A percentile compares a stretch with the other conserved stretches of the same genome.
phyloP scores from a whole-genome alignment of 2,329 filamentous ascomycete species.

The Epichloe festucae region DNA sequence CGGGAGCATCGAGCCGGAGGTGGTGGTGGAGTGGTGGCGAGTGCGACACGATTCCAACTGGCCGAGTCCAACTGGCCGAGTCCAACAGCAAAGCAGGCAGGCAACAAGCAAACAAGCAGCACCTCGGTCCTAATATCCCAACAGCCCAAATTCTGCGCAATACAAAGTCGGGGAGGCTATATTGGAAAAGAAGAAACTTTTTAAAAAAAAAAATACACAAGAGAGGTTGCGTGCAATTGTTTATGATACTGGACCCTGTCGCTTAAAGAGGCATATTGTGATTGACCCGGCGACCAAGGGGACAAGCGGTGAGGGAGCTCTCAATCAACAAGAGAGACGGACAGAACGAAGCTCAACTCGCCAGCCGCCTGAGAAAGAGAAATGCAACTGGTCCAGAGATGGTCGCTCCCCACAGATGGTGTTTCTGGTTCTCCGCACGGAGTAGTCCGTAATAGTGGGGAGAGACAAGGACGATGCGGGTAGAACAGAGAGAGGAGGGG shows the following conservation, averaged over 20 bases:
- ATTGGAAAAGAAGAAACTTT: not conserved
- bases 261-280: not conserved
- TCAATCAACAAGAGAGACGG: not conserved
- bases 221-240: not conserved
- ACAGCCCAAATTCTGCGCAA: not conserved
- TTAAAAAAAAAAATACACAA: not conserved
- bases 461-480: not conserved
- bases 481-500: no score
- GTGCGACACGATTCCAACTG: not conserved
- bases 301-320: conserved; percentile 4
- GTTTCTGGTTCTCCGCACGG: not conserved
- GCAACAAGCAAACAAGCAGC: not conserved
- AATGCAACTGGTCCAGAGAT: not conserved
- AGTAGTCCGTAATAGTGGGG: not conserved
- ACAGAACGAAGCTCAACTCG: not conserved
- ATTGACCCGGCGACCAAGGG: conserved; percentile 4
- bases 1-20: not conserved
- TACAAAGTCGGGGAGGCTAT: not conserved
- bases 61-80: not conserved
- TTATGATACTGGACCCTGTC: conserved; percentile 1
- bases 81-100: not conserved
- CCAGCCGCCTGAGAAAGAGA: not conserved
- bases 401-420: not conserved
- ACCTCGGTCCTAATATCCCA: not conserved
- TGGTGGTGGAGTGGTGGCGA: conserved; percentile 1